Conservation (phyloP, 1,284 basidiomycete genomes). For the Ustilago loliicola region DNA sequence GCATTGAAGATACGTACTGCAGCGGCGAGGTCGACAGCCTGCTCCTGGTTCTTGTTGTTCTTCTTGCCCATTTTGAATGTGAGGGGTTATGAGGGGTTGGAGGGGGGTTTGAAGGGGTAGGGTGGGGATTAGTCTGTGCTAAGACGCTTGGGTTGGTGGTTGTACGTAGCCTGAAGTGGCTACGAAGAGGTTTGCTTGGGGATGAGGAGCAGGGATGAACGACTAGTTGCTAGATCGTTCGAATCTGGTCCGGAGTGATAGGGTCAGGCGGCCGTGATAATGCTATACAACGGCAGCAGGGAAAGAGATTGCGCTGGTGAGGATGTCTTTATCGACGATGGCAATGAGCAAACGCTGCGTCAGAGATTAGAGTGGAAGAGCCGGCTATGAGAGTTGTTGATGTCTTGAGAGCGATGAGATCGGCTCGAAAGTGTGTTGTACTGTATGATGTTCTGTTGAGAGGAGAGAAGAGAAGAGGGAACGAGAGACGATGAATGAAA, state of each 20-base stretch:
- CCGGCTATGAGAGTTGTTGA: constrained; percentile 21
- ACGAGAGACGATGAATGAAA: constrained; percentile 1
- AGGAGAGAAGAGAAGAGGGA: constrained; percentile 24
- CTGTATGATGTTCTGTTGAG: constrained; percentile 27
- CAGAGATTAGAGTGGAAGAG: constrained; percentile 30
- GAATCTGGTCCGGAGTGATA: constrained; percentile 21
- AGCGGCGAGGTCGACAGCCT: constrained; percentile 46
- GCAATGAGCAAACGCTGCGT: constrained; percentile 46
- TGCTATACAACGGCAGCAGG: constrained; percentile 30
- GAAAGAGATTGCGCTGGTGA: constrained; percentile 30
- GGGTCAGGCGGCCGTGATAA: constrained; percentile 37
- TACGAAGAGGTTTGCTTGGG: constrained; percentile 41
- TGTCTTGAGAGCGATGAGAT: constrained; percentile 20
- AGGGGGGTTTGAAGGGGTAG: constrained; percentile 7
- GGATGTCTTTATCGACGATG: constrained; percentile 16
- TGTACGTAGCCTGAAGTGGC: constrained; percentile 28
- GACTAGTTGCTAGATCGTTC: constrained; percentile 44
- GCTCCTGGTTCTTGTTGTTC: constrained; percentile 56
- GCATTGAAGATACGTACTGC: constrained; percentile 40
- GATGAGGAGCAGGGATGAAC: constrained; percentile 37
- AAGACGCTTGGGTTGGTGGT: constrained; percentile 35
- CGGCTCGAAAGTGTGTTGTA: constrained; percentile 34
- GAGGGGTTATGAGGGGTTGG: constrained; percentile 16
- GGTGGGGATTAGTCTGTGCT: constrained; percentile 30
- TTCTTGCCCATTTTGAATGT: constrained; percentile 59